Percentiles rank a stretch among this genome's conserved stretches.
Conservation (phyloP, 495 filamentous ascomycete species). For the Xylaria curta region DNA sequence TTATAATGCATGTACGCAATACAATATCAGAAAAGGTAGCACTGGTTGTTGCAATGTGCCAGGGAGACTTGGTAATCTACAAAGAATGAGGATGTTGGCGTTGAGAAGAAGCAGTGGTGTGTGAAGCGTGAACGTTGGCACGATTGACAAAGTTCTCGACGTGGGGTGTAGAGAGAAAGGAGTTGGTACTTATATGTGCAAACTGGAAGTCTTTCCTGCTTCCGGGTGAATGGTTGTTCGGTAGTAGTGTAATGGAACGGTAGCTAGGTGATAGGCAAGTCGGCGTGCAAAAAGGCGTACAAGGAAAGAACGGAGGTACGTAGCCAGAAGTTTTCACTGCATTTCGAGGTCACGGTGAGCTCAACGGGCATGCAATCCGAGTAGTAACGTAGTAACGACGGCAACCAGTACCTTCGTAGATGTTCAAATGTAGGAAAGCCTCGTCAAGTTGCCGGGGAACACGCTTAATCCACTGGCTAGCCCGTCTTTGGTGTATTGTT, state of each 20-base stretch:
- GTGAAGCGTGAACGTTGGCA: slow-evolving; percentile 8
- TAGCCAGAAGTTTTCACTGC: neutral
- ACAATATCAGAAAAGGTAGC: slow-evolving; percentile 11
- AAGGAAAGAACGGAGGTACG: neutral
- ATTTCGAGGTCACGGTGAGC: no score
- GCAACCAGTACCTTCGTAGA: neutral
- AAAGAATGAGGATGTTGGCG: neutral
- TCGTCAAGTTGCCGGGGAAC: neutral
- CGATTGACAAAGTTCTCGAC: neutral
- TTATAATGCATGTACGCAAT: neutral
- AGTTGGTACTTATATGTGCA: neutral
- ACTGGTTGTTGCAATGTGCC: neutral
- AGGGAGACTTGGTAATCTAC: neutral
- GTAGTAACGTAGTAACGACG: neutral
- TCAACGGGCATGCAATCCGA: neutral
- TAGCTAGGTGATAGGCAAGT: neutral
- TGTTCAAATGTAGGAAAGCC: neutral
- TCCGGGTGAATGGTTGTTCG: neutral
- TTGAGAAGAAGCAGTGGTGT: neutral
- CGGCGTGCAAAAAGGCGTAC: neutral
- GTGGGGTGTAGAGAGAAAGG: neutral
- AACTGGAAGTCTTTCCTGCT: neutral
- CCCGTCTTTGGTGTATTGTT: neutral
- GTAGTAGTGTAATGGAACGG: neutral
- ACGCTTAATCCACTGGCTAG: neutral